Evolutionary conservation across 495 filamentous ascomycete genomes (phyloP), one percentile per base, ranked within the genome.

Genomic region (Penicillium alfredii): DNA sequence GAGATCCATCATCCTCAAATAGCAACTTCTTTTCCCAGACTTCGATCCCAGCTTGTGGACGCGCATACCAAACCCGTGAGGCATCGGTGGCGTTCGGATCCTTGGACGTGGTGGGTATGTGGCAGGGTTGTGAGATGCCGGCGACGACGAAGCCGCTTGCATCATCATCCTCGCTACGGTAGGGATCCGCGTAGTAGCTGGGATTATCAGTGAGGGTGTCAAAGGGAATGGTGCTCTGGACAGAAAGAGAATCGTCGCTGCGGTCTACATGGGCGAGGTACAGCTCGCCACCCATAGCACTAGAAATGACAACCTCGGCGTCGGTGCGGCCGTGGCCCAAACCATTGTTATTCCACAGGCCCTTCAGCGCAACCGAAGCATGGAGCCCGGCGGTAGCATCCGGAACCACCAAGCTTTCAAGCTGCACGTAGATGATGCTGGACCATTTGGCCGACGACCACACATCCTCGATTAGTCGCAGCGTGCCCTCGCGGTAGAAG

Each of bases 1-100:
- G 56, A 6, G 43, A 58, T 4, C 78, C 76, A 41, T 79, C 74
- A 46, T 82, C 78, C 40, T 73, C 69, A 40, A 81, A 79, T 7
- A 82, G 21, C 11, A 80, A 11, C 12, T 47, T 54, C 30, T 58
- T 61, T 23, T 71, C 66, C 63, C 68, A 71, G 13, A 40, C 48
- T 3, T 24, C 42, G 12, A 35, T 32, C 7, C 39, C 37, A 4
- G 38, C 26, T n/a, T 43, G 37, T 13, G 35, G 58, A 4, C 57
- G 60, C 8, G 63, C 35, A 48, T 66, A 67, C 64, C 64, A 73
- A 9, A 78, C 69, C 33, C 74, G 63, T 10, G 68, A 56, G 4
- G 64, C 47, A 12, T 69, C 63, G 28, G 44, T 55, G 10, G 49
- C 66, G 0, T 47, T 57, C 6, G 66, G 53, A 11, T 73, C 66